Evolutionary conservation across 169 alveolate species (phyloP), one percentile per base, ranked within the genome.

Genomic region (Eimeria tenella): DNA sequence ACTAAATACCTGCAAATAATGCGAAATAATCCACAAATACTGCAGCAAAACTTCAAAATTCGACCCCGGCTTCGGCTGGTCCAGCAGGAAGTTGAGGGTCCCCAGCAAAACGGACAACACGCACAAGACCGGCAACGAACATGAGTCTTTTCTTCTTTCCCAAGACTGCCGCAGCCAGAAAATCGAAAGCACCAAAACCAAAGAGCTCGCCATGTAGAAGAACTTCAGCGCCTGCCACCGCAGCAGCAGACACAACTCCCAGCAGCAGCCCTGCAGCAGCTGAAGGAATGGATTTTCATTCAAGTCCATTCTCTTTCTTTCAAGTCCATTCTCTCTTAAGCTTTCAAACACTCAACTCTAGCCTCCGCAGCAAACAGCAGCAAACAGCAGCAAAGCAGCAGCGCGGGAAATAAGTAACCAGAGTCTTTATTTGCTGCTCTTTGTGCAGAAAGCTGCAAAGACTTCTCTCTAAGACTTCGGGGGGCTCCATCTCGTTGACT

Each of bases 61-160:
- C n/a, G 88, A 79, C 52, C 31, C 88, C 15, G 88, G 88, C 88
- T 58, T 5, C 53, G 10, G 13, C 65, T 11, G 53, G 70, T 79
- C 88, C 11, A 79, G 65, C 70, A 79, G 4, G 88, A 79, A 79
- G 88, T 79, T 79, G 88, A 79, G 53, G 49, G 53, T 9, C 52
- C 88, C 88, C 70, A 79, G 70, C 52, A 79, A 10, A n/a, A 79
- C 49, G 19, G 88, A 79, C n/a, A 79, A n/a, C 42, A 53, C 13
- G 49, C 50, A 55, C 31, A 79, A 25, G 6, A 79, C 88, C n/a
- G 23, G 71, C 52, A 79, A 70, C 25, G 88, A 79, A n/a, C 88
- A 79, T 2, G 88, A 31, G 70, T 79, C 88, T 55, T 79, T 79
- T n/a, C 52, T 31, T 68, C 70, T 8, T 23, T 79, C 88, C 88